Evolutionary conservation across 2,329 filamentous ascomycete species (phyloP).

Genomic region (Venturia carpophila): DNA sequence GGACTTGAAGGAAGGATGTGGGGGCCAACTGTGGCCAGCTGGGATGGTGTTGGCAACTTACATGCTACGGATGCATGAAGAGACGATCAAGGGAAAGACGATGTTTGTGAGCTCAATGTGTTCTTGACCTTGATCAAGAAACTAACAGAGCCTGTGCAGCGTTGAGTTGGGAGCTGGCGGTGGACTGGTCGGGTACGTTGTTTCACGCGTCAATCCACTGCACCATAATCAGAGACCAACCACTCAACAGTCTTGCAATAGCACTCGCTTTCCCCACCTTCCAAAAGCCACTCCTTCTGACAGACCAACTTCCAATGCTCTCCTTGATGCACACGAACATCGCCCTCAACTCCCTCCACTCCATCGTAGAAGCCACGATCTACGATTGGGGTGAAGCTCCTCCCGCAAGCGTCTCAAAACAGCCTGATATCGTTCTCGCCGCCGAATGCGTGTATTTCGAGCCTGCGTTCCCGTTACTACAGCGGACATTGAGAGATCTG

Average conservation of each 20-base stretch:
- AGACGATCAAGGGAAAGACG: conserved; percentile 55
- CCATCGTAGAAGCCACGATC: conserved; percentile 56
- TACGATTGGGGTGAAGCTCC: conserved; percentile 64
- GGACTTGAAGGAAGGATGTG: conserved; percentile 80
- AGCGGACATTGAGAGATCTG: conserved; percentile 68
- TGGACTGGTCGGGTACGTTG: conserved; percentile 62
- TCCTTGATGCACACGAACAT: conserved; percentile 82
- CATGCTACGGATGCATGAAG: conserved; percentile 64
- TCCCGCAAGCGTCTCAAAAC: conserved; percentile 38
- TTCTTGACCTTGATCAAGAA: not conserved
- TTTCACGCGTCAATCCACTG: not conserved
- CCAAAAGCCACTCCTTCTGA: conserved; percentile 60
- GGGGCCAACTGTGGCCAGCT: conserved; percentile 89
- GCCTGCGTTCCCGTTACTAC: conserved; percentile 81
- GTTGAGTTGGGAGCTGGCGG: conserved; percentile 89
- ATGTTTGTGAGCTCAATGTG: conserved; percentile 53
- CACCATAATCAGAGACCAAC: not conserved
- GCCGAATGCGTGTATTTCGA: conserved; percentile 98
- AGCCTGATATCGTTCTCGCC: conserved; percentile 78
- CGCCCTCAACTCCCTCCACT: conserved; percentile 62
- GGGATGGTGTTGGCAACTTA: conserved; percentile 84
- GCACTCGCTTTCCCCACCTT: conserved; percentile 47
- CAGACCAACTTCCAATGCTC: conserved; percentile 82
- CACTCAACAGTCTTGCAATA: conserved; percentile 43
- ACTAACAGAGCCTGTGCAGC: conserved; percentile 38